Conservation (phyloP, 2,329 filamentous ascomycete species). For the Ophiostoma montium region DNA sequence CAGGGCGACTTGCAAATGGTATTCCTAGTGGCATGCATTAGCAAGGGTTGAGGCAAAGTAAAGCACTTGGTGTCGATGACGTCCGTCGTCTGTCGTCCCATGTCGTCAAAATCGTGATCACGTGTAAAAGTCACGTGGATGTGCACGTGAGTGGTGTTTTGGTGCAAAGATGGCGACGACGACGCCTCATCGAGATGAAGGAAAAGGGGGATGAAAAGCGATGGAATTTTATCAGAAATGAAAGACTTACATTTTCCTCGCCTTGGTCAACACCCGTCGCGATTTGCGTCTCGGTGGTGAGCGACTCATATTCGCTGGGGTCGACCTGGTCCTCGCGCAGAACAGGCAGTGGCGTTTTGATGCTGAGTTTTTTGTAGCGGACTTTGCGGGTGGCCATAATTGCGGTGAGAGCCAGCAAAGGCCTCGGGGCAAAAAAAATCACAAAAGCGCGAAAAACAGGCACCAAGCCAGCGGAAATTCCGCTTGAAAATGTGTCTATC, state of each 20-base stretch:
- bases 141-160: background rate
- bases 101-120: conserved; percentile 20
- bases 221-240: conserved; percentile 10
- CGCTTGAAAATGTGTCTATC: conserved; percentile 50
- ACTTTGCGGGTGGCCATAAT: conserved; percentile 54
- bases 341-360: conserved; percentile 76
- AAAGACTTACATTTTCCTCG: conserved; percentile 81
- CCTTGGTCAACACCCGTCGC: conserved; percentile 94
- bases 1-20: conserved; percentile 77
- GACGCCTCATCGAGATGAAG: conserved; percentile 13
- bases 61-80: background rate
- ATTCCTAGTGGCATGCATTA: conserved; percentile 48
- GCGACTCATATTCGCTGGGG: conserved; percentile 68
- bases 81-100: conserved; percentile 6
- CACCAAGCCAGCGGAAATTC: conserved; percentile 37
- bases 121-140: conserved; percentile 32
- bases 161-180: background rate
- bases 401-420: conserved; percentile 15
- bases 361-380: conserved; percentile 80
- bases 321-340: conserved; percentile 87
- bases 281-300: conserved; percentile 71
- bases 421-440: background rate
- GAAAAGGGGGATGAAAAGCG: conserved; percentile 11
- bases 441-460: conserved; percentile 11
- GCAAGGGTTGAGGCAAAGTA: background rate